Evolutionary conservation across 768 basidiomycete species (phyloP).

Genomic region (Collybia nuda): DNA sequence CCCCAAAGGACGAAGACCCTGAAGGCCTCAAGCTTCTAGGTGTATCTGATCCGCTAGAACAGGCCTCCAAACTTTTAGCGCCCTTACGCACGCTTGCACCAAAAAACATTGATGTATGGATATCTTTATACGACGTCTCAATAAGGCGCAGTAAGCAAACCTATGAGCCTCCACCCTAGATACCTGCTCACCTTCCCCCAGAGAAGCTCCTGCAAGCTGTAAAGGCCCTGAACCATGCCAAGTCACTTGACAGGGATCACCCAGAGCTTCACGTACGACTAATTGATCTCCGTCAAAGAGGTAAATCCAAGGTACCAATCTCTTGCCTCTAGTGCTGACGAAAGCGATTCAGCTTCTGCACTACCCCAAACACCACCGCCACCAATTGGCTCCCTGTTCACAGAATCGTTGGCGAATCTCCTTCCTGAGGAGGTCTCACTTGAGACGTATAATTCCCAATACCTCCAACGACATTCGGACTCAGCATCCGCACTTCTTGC

Average conservation of each 20-base stretch:
- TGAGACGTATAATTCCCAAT: slow-evolving; percentile 74
- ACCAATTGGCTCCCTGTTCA: slow-evolving; percentile 50
- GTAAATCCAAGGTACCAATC: slow-evolving; percentile 32
- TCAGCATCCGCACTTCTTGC: slow-evolving; percentile 59
- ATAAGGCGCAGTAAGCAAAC: slow-evolving; percentile 67
- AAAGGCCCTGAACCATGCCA: slow-evolving; percentile 61
- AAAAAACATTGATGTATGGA: slow-evolving; percentile 68
- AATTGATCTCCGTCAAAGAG: slow-evolving; percentile 57
- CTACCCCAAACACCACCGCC: slow-evolving; percentile 41
- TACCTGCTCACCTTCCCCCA: slow-evolving; percentile 24
- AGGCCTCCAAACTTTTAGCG: slow-evolving; percentile 67
- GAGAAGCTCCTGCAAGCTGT: slow-evolving; percentile 82
- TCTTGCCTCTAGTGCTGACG: background rate
- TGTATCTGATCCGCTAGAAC: slow-evolving; percentile 66
- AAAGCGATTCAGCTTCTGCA: slow-evolving; percentile 37
- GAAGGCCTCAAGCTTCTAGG: slow-evolving; percentile 72
- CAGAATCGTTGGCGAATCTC: slow-evolving; percentile 44
- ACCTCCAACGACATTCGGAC: slow-evolving; percentile 61
- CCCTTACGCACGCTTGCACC: slow-evolving; percentile 57
- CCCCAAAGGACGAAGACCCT: slow-evolving; percentile 78
- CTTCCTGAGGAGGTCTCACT: slow-evolving; percentile 57
- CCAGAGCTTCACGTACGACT: slow-evolving; percentile 74
- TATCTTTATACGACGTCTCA: slow-evolving; percentile 77
- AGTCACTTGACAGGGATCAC: slow-evolving; percentile 48
- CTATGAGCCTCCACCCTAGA: background rate